A percentile compares a stretch with the other conserved stretches of the same genome.
Conservation (phyloP, 805 yeast species). For the Nakazawaea ishiwadae region DNA sequence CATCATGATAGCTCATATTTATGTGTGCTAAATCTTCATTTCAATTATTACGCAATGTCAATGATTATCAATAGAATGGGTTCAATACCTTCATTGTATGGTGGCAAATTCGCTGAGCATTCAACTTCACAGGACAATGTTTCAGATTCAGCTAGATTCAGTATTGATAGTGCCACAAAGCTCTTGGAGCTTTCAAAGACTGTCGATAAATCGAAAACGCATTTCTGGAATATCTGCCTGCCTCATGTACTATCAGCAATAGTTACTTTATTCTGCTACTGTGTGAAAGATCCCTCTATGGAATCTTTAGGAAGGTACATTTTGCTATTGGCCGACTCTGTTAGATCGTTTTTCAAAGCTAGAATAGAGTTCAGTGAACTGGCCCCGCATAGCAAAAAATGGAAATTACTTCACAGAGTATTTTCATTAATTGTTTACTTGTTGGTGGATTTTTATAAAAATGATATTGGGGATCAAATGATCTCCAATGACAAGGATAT, state of each 20-base stretch:
- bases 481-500: neutral
- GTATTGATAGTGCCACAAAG: neutral
- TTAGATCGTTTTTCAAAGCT: neutral
- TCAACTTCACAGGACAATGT: neutral
- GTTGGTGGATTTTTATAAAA: neutral
- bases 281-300: neutral
- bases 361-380: no score
- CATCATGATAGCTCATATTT: neutral
- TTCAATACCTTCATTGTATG: neutral
- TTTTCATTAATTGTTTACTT: neutral
- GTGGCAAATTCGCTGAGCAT: neutral
- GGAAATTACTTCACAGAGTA: neutral
- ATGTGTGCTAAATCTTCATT: neutral
- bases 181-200: neutral
- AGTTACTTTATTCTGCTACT: neutral
- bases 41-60: neutral
- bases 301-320: neutral
- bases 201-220: neutral
- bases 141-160: neutral
- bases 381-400: neutral
- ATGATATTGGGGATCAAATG: neutral
- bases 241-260: neutral
- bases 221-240: neutral
- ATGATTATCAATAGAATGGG: neutral
- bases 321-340: neutral